phyloP scores from a whole-genome alignment of 2,329 filamentous ascomycete genomes.

The Ophiocordyceps australis region DNA sequence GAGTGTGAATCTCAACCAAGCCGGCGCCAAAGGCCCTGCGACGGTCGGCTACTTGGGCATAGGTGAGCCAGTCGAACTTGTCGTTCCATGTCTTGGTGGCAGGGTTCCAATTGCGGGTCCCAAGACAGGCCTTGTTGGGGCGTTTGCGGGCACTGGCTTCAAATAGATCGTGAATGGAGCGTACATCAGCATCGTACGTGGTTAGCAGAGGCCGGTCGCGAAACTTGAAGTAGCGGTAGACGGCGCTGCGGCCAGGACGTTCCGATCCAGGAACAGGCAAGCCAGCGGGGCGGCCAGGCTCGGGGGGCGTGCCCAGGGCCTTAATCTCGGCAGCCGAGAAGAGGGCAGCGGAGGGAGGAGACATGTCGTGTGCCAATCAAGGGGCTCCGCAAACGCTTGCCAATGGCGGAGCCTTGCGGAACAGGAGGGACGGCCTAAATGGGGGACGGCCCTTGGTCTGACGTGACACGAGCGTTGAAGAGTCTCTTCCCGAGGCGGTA shows the following conservation, averaged over 20 bases:
- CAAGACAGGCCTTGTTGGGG: constrained; percentile 57
- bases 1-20: constrained; percentile 63
- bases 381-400: constrained; percentile 1
- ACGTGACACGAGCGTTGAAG: too few relatives aligned
- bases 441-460: too few relatives aligned
- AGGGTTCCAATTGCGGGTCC: constrained; percentile 63
- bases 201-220: constrained; percentile 52
- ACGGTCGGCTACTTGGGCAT: constrained; percentile 59
- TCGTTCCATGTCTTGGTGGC: constrained; percentile 53
- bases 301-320: constrained; percentile 43
- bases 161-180: constrained; percentile 67
- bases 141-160: constrained; percentile 44
- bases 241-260: constrained; percentile 48
- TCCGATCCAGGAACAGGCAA: constrained; percentile 60
- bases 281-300: constrained; percentile 61
- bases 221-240: constrained; percentile 75
- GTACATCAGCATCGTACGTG: constrained; percentile 51
- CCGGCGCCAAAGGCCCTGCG: constrained; percentile 75
- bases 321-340: constrained; percentile 22
- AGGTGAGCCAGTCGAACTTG: constrained; percentile 70
- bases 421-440: background rate
- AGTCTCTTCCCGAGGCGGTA: too few relatives aligned
- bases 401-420: background rate
- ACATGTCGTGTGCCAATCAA: constrained; percentile 13
- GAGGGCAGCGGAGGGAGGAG: constrained; percentile 18